Conservation (phyloP, 2,329 filamentous ascomycete species). For the Tolypocladium ophioglossoides region DNA sequence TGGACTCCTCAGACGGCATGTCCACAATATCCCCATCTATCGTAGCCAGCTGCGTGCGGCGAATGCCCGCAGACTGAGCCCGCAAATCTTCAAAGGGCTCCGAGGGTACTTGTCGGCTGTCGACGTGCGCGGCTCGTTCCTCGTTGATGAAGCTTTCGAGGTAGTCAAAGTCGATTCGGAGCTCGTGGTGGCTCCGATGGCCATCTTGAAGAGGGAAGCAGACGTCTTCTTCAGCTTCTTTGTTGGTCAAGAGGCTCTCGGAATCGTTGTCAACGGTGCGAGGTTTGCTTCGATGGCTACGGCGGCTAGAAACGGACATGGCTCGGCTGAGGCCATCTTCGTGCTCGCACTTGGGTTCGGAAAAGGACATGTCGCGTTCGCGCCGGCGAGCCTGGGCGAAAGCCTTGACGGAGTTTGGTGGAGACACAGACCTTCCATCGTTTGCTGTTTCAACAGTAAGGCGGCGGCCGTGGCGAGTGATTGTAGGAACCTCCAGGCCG, state of each 20-base stretch:
- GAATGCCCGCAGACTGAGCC: constrained; percentile 13
- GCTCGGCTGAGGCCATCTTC: constrained; percentile 54
- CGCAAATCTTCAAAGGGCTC: constrained; percentile 23
- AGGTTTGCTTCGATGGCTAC: constrained; percentile 45
- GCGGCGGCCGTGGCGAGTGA: constrained; percentile 36
- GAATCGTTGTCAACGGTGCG: constrained; percentile 52
- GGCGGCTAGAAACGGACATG: constrained; percentile 56
- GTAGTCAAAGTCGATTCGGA: constrained; percentile 85
- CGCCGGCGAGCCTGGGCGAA: constrained; percentile 86
- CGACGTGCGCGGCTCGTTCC: constrained; percentile 37
- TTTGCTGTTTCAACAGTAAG: constrained; percentile 45
- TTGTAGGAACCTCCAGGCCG: constrained; percentile 41
- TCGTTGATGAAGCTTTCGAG: constrained; percentile 80
- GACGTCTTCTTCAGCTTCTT: constrained; percentile 74
- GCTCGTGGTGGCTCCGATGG: constrained; percentile 49
- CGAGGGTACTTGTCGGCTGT: constrained; percentile 35
- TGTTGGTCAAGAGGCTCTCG: constrained; percentile 51
- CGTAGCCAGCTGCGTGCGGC: constrained; percentile 31
- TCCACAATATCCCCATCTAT: constrained; percentile 47
- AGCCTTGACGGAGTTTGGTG: constrained; percentile 94
- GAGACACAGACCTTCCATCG: constrained; percentile 63
- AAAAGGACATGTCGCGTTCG: constrained; percentile 58
- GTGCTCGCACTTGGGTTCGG: constrained; percentile 31
- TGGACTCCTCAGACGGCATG: constrained; percentile 36
- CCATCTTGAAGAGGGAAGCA: constrained; percentile 76